Evolutionary conservation across 768 basidiomycete genomes (phyloP).

Genomic region (Terana coerulea): DNA sequence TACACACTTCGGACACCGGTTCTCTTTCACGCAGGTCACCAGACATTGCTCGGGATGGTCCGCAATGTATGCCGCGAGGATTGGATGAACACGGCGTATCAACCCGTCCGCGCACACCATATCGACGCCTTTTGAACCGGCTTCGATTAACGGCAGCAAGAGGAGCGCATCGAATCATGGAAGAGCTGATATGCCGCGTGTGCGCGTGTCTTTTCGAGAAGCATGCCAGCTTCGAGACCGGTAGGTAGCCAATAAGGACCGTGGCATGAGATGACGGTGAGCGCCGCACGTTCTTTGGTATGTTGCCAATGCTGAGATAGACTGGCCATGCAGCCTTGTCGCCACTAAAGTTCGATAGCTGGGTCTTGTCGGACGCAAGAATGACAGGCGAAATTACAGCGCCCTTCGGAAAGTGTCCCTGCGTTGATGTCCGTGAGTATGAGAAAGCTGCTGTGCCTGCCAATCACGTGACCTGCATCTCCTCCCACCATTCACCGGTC

Average conservation of each 20-base stretch:
- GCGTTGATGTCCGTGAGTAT: no score
- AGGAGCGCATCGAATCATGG: conserved; percentile 21
- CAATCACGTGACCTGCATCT: conserved; percentile 44
- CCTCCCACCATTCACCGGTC: conserved; percentile 50
- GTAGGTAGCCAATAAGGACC: conserved; percentile 29
- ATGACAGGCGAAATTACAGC: conserved; percentile 27
- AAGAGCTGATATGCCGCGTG: conserved; percentile 17
- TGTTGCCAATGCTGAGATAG: conserved; percentile 30
- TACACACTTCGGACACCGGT: conserved; percentile 20
- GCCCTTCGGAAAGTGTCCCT: no score
- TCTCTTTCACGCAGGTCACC: conserved; percentile 15
- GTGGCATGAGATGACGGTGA: conserved; percentile 15
- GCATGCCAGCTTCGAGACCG: conserved; percentile 27
- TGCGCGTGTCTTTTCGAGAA: conserved; percentile 11
- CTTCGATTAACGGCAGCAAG: conserved; percentile 17
- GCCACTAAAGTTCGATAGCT: conserved; percentile 21
- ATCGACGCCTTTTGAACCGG: conserved; percentile 20
- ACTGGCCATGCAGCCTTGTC: conserved; percentile 31
- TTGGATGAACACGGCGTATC: conserved; percentile 17
- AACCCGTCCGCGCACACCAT: conserved; percentile 21
- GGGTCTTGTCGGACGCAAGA: conserved; percentile 29
- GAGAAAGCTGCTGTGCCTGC: no score
- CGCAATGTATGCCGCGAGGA: conserved; percentile 22
- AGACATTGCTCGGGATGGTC: conserved; percentile 28
- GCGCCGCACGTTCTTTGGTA: conserved; percentile 19